phyloP scores from a whole-genome alignment of 129 eudicot species.

The Escallonia rubra region DNA sequence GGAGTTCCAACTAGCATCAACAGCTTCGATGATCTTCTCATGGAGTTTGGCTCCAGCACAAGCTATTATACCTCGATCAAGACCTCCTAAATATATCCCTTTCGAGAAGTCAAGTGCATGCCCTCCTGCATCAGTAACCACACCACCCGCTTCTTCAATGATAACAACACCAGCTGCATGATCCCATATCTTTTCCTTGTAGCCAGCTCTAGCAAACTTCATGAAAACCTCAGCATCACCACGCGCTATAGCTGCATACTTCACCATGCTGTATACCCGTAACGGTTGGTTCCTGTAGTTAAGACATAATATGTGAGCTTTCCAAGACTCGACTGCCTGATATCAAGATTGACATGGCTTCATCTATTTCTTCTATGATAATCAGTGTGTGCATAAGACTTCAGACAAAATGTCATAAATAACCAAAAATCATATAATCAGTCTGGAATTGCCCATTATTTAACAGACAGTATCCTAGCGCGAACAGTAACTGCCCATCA shows the following conservation, averaged over 20 bases:
- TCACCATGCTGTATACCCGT: conserved; percentile 84
- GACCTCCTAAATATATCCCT: conserved; percentile 72
- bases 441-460: no score
- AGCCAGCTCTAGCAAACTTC: conserved; percentile 84
- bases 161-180: conserved; percentile 93
- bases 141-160: conserved; percentile 87
- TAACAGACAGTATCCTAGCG: no score
- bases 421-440: no score
- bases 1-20: conserved; percentile 95
- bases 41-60: conserved; percentile 72
- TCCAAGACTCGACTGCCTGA: background rate
- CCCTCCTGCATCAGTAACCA: conserved; percentile 89
- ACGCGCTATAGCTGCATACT: conserved; percentile 88
- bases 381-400: no score
- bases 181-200: conserved; percentile 94
- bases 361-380: no score
- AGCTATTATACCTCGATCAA: conserved; percentile 83
- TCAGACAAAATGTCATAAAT: no score
- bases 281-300: conserved; percentile 68
- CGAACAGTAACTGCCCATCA: no score
- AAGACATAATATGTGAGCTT: conserved; percentile 7
- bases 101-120: conserved; percentile 62
- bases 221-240: conserved; percentile 91
- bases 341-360: no score
- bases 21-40: conserved; percentile 67